Base-by-base conservation (phyloP, 2,329 filamentous ascomycete genomes). In the Nemania sp. region DNA sequence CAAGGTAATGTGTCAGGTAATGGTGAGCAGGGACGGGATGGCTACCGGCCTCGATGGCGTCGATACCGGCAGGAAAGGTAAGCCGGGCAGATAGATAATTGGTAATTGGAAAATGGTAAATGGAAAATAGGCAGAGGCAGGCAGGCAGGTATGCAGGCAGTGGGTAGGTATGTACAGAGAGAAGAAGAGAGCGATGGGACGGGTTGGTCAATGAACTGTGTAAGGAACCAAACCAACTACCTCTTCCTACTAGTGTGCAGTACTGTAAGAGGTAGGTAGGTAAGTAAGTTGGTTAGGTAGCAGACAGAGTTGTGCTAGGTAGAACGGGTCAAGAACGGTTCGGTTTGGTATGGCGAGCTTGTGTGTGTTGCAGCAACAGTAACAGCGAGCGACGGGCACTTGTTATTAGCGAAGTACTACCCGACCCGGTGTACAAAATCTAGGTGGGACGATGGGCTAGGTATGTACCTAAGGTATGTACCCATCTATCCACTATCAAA, bases 331-430 rank as follows among this genome's bases (percentile, higher is more conserved):
- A 54, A 38, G 64, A 35, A 66, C 64, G 65, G 64, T 62, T 38
- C 55, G 24, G 29, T 3, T n/a, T n/a, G n/a, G 41, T 60, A 54
- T 52, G 54, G 41, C 24, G 52, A 67, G 56, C 53, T 5, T 64
- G 61, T 62, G 62, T 64, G 61, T 62, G 62, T 65, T 45, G 65
- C 65, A 53, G 32, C 54, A 61, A 35, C 62, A 62, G 66, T 43
- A 64, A 64, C 56, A 64, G 51, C 62, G 61, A 62, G 56, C 35
- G 51, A 58, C 45, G 56, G 62, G 43, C 43, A 57, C 27, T 49
- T 66, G 62, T 55, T 68, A 62, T 51, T 66, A 58, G 62, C 66
- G 53, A 68, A 27, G 53, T 59, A 68, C 66, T 38, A 66, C 66
- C 13, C 27, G 56, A 41, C 32, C 55, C 55, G 57, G 35, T 53